Evolutionary conservation across 495 filamentous ascomycete species (phyloP).

Genomic region (Tuber magnatum): DNA sequence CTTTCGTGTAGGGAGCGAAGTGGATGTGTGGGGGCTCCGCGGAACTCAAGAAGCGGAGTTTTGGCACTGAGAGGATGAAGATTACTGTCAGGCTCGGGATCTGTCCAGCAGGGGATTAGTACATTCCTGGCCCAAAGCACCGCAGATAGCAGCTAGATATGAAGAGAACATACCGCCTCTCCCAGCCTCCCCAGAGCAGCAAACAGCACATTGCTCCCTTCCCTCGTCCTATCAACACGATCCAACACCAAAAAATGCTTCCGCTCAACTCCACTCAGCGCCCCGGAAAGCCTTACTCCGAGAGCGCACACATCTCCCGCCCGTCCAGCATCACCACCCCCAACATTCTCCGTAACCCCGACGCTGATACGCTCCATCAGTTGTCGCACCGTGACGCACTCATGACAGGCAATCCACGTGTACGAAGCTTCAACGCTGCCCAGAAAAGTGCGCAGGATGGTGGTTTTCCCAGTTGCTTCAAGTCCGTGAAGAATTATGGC

Average conservation of each 20-base stretch:
- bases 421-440: slow-evolving; percentile 50
- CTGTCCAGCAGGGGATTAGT: slow-evolving; percentile 46
- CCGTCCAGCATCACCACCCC: slow-evolving; percentile 43
- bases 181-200: slow-evolving; percentile 72
- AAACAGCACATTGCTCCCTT: slow-evolving; percentile 70
- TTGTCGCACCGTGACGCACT: slow-evolving; percentile 87
- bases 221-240: slow-evolving; percentile 80
- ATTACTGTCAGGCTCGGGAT: slow-evolving; percentile 72
- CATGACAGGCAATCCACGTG: slow-evolving; percentile 66
- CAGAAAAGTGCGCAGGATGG: slow-evolving; percentile 60
- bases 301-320: slow-evolving; percentile 66
- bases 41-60: slow-evolving; percentile 62
- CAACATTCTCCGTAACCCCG: slow-evolving; percentile 49
- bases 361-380: slow-evolving; percentile 63
- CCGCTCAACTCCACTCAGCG: slow-evolving; percentile 48
- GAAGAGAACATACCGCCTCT: slow-evolving; percentile 55
- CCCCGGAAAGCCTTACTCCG: slow-evolving; percentile 57
- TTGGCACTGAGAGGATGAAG: slow-evolving; percentile 68
- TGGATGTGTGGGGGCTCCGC: slow-evolving; percentile 69
- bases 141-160: not conserved
- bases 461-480: slow-evolving; percentile 86
- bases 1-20: slow-evolving; percentile 77
- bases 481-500: slow-evolving; percentile 70
- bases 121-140: not conserved
- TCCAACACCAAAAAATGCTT: slow-evolving; percentile 54